Evolutionary conservation across 2,329 filamentous ascomycete genomes (phyloP), one percentile per base, ranked within the genome.

Genomic region (Colletotrichum acutatum): DNA sequence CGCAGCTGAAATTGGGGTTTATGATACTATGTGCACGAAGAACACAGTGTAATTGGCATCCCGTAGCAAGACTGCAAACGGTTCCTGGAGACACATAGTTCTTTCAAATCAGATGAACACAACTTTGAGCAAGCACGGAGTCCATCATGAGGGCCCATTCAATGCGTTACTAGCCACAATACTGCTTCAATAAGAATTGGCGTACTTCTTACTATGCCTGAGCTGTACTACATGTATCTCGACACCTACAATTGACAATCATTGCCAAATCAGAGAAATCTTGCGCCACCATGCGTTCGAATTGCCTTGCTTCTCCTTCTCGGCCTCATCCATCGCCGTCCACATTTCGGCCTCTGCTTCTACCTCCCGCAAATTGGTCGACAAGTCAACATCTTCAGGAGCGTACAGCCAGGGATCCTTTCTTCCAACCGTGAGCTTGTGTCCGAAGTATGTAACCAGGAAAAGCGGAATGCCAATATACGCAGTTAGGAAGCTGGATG

Each of bases 371-470:
- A 67, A 30, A 11, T 67, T 30, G 12, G 28, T 58, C 9, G 42
- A 54, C 53, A 67, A 28, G 22, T 67, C 42, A 16, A 67, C 65
- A 1, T 59, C 42, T 14, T 67, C 65, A 5, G 65, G 65, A 1
- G 56, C 65, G 9, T 60, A 53, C 11, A 67, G 6, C 65, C 65
- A 67, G 1, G 65, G 65, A 28, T 61, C 65, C 4, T 49, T 49
- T 49, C 7, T 49, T 19, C 42, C 65, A 7, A 6, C 65, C 4
- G 46, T 67, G 26, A 84, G 7, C 75, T 86, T 86, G 42, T 49
- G 42, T n/a, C 42, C 42, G 19, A 49, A 49, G 19, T 49, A 49
- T n/a, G 42, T 49, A 8, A 49, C 19, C 42, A 49, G 16, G 42
- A 49, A 49, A 11, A 49, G 42, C 19, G 42, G 42, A n/a, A 49